Evolutionary conservation across 257 asterid species (phyloP).

Genomic region (Craterostigma plantagineum): DNA sequence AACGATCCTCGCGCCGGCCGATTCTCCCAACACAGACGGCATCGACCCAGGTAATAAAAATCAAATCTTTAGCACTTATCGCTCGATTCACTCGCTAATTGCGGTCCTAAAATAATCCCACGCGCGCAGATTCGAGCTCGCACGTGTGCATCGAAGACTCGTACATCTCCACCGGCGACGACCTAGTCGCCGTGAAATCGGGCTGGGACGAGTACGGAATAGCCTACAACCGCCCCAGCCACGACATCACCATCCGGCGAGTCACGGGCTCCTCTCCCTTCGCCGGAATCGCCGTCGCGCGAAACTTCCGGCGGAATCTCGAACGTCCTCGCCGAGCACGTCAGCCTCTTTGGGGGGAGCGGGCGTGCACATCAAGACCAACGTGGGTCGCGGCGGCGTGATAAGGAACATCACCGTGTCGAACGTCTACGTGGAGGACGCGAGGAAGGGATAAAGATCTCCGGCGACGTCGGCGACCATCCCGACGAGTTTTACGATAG

Average conservation of each 20-base stretch:
- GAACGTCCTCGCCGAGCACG: conserved; percentile 55
- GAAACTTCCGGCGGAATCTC: conserved; percentile 73
- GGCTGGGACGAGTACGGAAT: conserved; percentile 72
- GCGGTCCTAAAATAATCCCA: too few species aligned
- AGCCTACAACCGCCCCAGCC: conserved; percentile 46
- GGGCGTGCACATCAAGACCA: conserved; percentile 77
- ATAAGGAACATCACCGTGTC: conserved; percentile 57
- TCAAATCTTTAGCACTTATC: too few species aligned
- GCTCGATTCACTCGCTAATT: too few species aligned
- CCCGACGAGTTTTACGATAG: conserved; percentile 48
- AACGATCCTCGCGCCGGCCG: conserved; percentile 83
- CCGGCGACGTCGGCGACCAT: conserved; percentile 76
- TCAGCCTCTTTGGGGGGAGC: conserved; percentile 49
- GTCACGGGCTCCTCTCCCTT: conserved; percentile 52
- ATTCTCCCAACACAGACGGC: conserved; percentile 97
- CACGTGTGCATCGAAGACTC: conserved; percentile 58
- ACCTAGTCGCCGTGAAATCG: conserved; percentile 48
- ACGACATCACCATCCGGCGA: conserved; percentile 36
- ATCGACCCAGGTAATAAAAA: conserved; percentile 70
- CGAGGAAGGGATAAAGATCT: conserved; percentile 48
- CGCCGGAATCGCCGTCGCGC: conserved; percentile 57
- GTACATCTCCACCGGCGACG: conserved; percentile 56
- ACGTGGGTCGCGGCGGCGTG: conserved; percentile 66
- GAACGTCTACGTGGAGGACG: conserved; percentile 43
- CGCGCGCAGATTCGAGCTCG: conserved; percentile 40